Conservation (phyloP, 2,329 filamentous ascomycete species). For the Graphiopsis chlorocephala region DNA sequence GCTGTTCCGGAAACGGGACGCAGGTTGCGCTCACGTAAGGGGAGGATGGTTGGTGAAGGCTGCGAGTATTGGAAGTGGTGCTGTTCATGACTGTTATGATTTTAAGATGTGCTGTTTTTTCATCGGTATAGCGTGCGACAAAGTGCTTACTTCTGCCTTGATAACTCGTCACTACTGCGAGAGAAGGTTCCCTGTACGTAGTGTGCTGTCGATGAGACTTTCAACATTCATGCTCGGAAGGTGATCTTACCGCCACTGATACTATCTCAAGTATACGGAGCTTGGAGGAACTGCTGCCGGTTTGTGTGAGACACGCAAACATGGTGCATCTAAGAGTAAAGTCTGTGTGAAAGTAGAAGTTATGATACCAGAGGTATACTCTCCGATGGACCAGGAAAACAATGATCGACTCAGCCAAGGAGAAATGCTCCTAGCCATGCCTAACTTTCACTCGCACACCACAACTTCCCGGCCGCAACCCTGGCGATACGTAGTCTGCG, state of each 20-base stretch:
- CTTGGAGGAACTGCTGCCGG: too few species aligned
- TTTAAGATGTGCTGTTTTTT: background rate
- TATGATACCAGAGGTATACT: background rate
- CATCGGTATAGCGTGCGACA: too few species aligned
- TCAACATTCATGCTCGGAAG: background rate
- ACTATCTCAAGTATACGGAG: too few species aligned
- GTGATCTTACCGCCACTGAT: background rate
- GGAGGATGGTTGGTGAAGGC: background rate
- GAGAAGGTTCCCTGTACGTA: background rate
- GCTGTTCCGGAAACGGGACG: conserved; percentile 10
- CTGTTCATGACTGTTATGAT: background rate
- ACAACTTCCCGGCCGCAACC: background rate
- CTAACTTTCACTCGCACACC: background rate
- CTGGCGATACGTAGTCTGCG: background rate
- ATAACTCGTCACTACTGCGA: background rate
- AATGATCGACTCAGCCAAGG: background rate
- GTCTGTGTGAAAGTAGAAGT: too few species aligned
- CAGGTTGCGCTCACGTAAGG: background rate
- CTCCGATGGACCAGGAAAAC: background rate
- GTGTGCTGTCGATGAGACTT: background rate
- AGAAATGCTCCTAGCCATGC: background rate
- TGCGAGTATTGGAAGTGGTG: background rate
- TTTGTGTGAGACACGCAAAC: too few species aligned
- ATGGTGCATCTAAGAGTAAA: too few species aligned
- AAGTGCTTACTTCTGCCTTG: background rate